Evolutionary conservation across 768 basidiomycete genomes (phyloP), one percentile per base, ranked within the genome.

Genomic region (Macrolepiota fuliginosa): DNA sequence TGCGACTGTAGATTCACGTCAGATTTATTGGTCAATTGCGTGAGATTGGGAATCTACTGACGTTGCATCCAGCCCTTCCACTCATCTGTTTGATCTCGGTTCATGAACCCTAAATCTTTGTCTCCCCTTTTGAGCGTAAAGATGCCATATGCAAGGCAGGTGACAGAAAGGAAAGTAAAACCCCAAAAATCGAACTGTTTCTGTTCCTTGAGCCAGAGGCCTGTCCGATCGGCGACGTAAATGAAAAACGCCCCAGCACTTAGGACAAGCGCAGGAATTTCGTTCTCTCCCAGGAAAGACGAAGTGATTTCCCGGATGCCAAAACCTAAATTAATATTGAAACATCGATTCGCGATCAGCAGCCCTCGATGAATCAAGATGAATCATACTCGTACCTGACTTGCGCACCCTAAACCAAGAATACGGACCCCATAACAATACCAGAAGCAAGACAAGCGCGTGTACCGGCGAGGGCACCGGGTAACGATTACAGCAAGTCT

Each of bases 11-110:
- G 50, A 27, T 52, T 51, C 35, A 36, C 32, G 63, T 54, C 27
- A 68, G 53, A 58, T 60, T n/a, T 58, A 52, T 40, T 27, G 52
- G 24, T 29, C 27, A 15, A 19, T 54, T 36, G 11, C n/a, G 42
- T 4, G 52, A 24, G 25, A 25, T 12, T 54, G 32, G 46, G 37
- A 47, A 54, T 27, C 19, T 5, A 73, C 89, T 59, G 68, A 93
- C 93, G 81, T 79, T 97, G 94, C 94, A 97, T 97, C 94, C 94
- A 97, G 2, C 94, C 94, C 73, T 96, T 96, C 94, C 94, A 97
- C 74, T 97, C 94, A 66, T 97, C 93, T 1, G 94, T 96, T 72
- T 96, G 93, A 54, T 95, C 92, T 61, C 94, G 82, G 68, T 94
- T 96, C 67, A 97, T 77, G 74, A 95, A 92, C 0, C 94, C 94